phyloP scores from a whole-genome alignment of 768 basidiomycete genomes.

The Tephrocybe rancida region DNA sequence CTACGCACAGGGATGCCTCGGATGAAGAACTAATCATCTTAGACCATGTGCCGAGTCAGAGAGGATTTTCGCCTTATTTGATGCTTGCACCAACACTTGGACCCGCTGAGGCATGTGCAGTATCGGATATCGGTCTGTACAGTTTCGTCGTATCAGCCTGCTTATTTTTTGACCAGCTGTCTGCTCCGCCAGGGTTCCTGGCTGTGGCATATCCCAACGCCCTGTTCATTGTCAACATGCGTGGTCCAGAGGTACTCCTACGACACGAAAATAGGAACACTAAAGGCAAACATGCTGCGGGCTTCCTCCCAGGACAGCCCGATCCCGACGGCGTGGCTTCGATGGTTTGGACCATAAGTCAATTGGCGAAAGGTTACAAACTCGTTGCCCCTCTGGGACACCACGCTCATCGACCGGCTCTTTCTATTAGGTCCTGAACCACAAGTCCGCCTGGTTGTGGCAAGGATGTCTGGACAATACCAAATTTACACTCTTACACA shows the following conservation, averaged over 20 bases:
- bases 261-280: slow-evolving; percentile 43
- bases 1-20: slow-evolving; percentile 20
- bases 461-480: slow-evolving; percentile 56
- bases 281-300: slow-evolving; percentile 39
- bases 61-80: slow-evolving; percentile 60
- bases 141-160: background rate
- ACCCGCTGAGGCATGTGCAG: slow-evolving; percentile 53
- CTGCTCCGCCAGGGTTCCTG: slow-evolving; percentile 62
- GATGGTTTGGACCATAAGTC: slow-evolving; percentile 69
- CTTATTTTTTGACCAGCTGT: background rate
- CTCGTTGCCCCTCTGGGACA: background rate
- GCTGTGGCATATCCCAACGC: slow-evolving; percentile 69
- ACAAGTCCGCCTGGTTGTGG: slow-evolving; percentile 63
- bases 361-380: slow-evolving; percentile 52
- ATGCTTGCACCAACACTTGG: slow-evolving; percentile 54
- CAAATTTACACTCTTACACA: slow-evolving; percentile 58
- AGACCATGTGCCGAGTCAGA: slow-evolving; percentile 44
- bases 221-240: slow-evolving; percentile 70
- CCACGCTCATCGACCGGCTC: slow-evolving; percentile 4
- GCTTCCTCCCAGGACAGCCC: slow-evolving; percentile 32
- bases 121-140: slow-evolving; percentile 72
- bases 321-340: slow-evolving; percentile 50
- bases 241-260: slow-evolving; percentile 70
- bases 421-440: slow-evolving; percentile 40
- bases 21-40: slow-evolving; percentile 59